Percentiles rank a stretch among this genome's conserved stretches.
These are phyloP conservation scores for Pholiota microspora DNA, from an alignment of 768 basidiomycete species.

Conservation along the genomic window DNA sequence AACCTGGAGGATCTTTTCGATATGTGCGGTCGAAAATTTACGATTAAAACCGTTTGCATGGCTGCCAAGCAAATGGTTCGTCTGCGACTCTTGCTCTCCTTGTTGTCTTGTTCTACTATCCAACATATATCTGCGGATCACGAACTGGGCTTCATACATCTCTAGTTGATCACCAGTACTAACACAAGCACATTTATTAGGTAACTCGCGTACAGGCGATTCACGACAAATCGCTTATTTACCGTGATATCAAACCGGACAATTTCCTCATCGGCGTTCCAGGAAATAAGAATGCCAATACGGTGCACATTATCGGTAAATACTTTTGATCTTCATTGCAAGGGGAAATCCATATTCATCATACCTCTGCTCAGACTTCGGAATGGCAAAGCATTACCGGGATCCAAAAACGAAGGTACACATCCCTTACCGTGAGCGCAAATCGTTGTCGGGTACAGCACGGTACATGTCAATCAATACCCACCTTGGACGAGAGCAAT, in stretches of 20 bases:
- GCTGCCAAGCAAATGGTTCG: slow-evolving; percentile 98
- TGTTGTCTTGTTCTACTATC: background rate
- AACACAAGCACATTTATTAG: slow-evolving; percentile 39
- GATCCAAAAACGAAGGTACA: slow-evolving; percentile 98
- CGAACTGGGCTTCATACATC: background rate
- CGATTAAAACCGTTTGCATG: slow-evolving; percentile 98
- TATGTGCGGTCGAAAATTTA: slow-evolving; percentile 98
- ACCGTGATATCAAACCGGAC: slow-evolving; percentile 98
- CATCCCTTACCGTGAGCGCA: slow-evolving; percentile 99
- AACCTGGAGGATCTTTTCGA: slow-evolving; percentile 98
- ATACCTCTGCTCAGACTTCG: slow-evolving; percentile 65
- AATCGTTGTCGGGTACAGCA: slow-evolving; percentile 93
- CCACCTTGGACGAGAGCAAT: slow-evolving; percentile 93
- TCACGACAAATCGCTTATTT: slow-evolving; percentile 98
- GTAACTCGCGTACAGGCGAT: slow-evolving; percentile 95
- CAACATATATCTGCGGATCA: background rate
- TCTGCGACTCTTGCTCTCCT: slow-evolving; percentile 10
- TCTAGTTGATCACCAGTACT: slow-evolving; percentile 5
- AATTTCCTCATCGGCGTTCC: slow-evolving; percentile 98
- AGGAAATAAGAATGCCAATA: slow-evolving; percentile 85
- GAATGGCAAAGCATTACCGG: slow-evolving; percentile 99
- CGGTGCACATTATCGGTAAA: slow-evolving; percentile 85
- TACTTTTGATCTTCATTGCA: too few relatives aligned
- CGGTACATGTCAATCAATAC: slow-evolving; percentile 99
- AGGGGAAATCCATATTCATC: background rate